Base-by-base conservation (phyloP, 176 grass and related monocot genomes). In the Paspalum vaginatum region DNA sequence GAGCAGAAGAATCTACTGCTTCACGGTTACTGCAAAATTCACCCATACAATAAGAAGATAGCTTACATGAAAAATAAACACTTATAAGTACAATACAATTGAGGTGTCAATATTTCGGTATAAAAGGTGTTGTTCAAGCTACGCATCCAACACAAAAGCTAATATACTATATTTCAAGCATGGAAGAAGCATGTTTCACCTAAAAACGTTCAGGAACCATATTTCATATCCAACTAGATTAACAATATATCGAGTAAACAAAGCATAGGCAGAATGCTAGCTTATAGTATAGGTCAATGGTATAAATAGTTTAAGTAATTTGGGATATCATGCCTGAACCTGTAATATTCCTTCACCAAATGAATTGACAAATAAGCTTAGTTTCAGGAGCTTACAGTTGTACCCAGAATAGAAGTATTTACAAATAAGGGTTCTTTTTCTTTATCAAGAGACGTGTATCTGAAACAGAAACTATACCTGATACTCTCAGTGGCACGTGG, bases 11-110 rank as follows among this genome's bases (percentile, higher is more conserved):
- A 86, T 95, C 88, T 20, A 77, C 75, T 81, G 72, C 84, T 68
- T 87, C 97, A 55, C 25, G 79, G 72, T 84, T 89, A 86, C 97
- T 99, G 82, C 12, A 91, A 85, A 72, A 86, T 85, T 83, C 57
- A 87, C 10, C 69, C 60, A 24, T 56, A 47, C 47, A 68, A 59
- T 76, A 83, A 88, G 59, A 76, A 76, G 26, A 79, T 12, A 17
- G 27, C 41, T 45, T 77, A 41, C 22, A 83, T 75, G 52, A 75
- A 24, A 45, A 38, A 5, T 79, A 63, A 40, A 51, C 6, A 15
- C 40, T 27, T 9, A 75, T 21, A 84, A 62, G 45, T 24, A 70
- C 13, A 14, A 40, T 47, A 11, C 24, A 44, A 70, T 22, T 53
- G 42, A 48, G 51, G 55, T 68, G 38, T 14, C 45, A 73, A 44